Evolutionary conservation across 2,329 filamentous ascomycete species (phyloP), one percentile per base, ranked within the genome.

Genomic region (Phialemoniopsis sp.): DNA sequence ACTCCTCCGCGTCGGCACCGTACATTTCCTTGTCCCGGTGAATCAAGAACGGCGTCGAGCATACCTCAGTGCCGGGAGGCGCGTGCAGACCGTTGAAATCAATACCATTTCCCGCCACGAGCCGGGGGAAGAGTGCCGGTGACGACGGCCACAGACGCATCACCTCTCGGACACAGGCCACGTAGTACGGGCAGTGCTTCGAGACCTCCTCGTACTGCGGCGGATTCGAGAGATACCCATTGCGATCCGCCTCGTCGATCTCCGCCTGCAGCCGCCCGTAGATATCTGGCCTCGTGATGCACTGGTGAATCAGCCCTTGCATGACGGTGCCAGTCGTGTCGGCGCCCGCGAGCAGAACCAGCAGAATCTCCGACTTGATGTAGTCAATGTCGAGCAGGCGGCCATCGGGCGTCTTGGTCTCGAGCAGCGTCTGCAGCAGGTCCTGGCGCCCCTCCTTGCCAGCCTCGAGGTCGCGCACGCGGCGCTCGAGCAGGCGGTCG

Each of bases 41-140:
- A 13, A 85, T 58, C 1, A 80, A 75, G 71, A 73, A 82, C 0
- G 78, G 67, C 44, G 73, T 80, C 55, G 72, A 78, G 8, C 77
- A 78, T 3, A 82, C 69, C 40, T 78, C 74, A 2, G 74, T 75
- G 3, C 76, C 76, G 3, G 69, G 76, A 0, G 73, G 72, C 4
- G 83, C 39, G 32, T 43, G 48, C n/a, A 52, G 35, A 0, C 46
- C 49, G 19, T 50, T 44, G 3, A 59, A 40, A 5, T 41, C 38
- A 0, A 48, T 32, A 1, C 40, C 40, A 1, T 45, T 33, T 2
- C 33, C 39, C 9, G 45, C 43, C 2, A 34, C 40, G 13, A 49
- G 30, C 40, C 43, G 49, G 5, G 45, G 35, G 4, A 55, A 38
- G 6, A 48, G 39, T 28, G 48, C 49, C 9, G 48, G 44, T 1